Evolutionary conservation across 225 moss, liverwort and hornwort species (phyloP).

Genomic region (Marchantia polymorpha): DNA sequence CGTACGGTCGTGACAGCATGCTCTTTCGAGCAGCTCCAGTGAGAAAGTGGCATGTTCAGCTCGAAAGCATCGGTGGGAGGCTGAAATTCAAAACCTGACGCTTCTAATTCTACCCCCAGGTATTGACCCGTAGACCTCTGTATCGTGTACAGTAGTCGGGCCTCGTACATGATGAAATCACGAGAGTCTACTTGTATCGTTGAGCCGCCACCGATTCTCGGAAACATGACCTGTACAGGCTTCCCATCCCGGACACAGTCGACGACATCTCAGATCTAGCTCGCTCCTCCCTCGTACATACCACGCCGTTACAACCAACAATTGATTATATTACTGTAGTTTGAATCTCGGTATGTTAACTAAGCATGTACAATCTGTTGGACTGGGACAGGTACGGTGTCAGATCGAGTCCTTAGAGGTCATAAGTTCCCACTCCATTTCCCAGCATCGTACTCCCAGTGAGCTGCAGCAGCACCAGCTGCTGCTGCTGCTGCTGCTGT

Average conservation of each 20-base stretch:
- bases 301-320: not conserved
- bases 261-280: not conserved
- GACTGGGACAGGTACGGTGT: not conserved
- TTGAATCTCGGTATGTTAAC: not conserved
- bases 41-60: too few relatives aligned
- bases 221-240: not conserved
- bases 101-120: too few relatives aligned
- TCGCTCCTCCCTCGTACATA: not conserved
- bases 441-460: not conserved
- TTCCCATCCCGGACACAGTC: not conserved
- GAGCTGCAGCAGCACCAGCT: not conserved
- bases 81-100: too few relatives aligned
- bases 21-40: too few relatives aligned
- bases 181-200: too few relatives aligned
- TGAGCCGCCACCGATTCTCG: not conserved
- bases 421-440: not conserved
- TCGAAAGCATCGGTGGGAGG: too few relatives aligned
- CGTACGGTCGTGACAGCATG: too few relatives aligned
- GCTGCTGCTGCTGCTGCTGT: not conserved
- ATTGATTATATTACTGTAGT: not conserved
- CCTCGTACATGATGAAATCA: too few relatives aligned
- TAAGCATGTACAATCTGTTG: not conserved
- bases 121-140: too few relatives aligned
- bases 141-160: too few relatives aligned
- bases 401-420: not conserved